Evolutionary conservation across 73 alveolate genomes (phyloP), one percentile per base, ranked within the genome.

Genomic region (Paramecium octaurelia): DNA sequence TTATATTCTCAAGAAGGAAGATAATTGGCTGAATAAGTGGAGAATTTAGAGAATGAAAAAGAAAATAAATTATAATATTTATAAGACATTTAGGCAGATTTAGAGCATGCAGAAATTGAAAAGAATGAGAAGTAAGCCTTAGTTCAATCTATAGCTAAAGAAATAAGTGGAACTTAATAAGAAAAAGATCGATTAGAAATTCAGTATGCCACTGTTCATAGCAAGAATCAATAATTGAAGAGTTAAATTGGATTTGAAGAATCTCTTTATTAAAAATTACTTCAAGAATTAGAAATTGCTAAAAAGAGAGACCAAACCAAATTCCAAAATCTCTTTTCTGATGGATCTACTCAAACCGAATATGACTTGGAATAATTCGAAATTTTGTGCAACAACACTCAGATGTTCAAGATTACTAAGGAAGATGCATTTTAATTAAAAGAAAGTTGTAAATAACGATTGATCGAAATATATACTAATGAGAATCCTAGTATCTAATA

Each of bases 221-320:
- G 91, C 20, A 80, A 80, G 50, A 80, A 80, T 80, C 7, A 24
- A 80, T 80, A 43, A 80, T 44, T 80, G 14, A 40, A 46, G 23
- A 44, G 35, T 24, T 42, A 80, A 24, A 80, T 80, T 44, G 91
- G 91, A 6, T 14, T 80, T 12, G 91, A 80, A 44, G 91, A 80
- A 80, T 6, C 73, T 9, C 57, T 80, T 14, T 80, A 44, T 80
- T 20, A 80, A 80, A 80, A 80, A 80, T 43, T 80, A 23, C 70
- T 64, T 8, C 12, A 64, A 64, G 84, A 80, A 24, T 48, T 31
- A 80, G 91, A 80, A 64, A 64, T 64, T 31, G 7, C 42, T 12
- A 64, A 64, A 34, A 64, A 64, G 24, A 64, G 84, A 27, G 84
- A 64, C 29, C 14, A 64, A 64, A 64, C 14, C 9, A 64, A 64